Base-by-base conservation (phyloP, 352 stramenopile genomes). In the Pythium angustatum region DNA sequence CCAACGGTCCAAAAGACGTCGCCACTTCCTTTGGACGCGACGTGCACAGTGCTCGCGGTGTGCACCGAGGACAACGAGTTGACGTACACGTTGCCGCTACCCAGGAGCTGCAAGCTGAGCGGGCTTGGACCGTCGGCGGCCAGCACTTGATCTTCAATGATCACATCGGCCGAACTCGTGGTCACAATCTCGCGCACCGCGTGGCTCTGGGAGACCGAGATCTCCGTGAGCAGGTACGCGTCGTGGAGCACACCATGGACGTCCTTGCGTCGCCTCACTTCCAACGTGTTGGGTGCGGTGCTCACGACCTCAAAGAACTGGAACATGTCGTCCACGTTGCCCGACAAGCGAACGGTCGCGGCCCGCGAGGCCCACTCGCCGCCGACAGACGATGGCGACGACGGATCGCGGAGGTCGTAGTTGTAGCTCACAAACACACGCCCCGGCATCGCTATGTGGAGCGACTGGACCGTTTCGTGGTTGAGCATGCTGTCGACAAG, bases 381-480 rank as follows among this genome's bases (percentile, higher is more conserved):
- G 26, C 14, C 10, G 40, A 21, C n/a, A n/a, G n/a, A n/a, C n/a
- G 12, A 22, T 44, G 21, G 5, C 19, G 52, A 24, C 40, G 17
- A n/a, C n/a, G 19, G 19, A 21, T n/a, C n/a, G 14, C 22, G 1
- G 28, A 48, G 22, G 9, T 51, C 52, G 34, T 58, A 36, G 36
- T 58, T 59, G 47, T 55, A 51, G 41, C 81, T 77, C 51, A 88
- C 70, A 44, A 88, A 88, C 17, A 88, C 77, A 56, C 71, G 76
- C 24, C 77, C 77, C 30, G 79, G 79, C 15, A 88, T 50, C 24
- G 75, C 68, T 41, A 88, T 45, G 55, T 84, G 78, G 34, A 88
- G 64, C 53, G 77, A 68, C 64, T 81, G 47, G 3, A 69, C 24
- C 34, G 61, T 26, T 11, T 61, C 52, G 7, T 45, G 38, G 44